These are phyloP conservation scores for Boletus insuetus DNA, from an alignment of 768 basidiomycete species.

Conservation along the genomic window DNA sequence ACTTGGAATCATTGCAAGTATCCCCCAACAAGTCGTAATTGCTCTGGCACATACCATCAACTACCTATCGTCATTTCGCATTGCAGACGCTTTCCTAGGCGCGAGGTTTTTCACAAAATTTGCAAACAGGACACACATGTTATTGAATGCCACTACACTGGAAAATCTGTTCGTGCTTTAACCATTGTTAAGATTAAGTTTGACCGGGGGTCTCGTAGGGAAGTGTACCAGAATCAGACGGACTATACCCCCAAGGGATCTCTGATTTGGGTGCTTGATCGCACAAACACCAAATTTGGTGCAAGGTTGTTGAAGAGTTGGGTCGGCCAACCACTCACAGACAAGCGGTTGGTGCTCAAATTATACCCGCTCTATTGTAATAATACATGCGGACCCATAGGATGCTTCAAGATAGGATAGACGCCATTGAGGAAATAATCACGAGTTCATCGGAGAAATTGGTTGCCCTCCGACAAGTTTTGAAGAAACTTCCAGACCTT, in stretches of 20 bases:
- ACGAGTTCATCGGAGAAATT: slow-evolving; percentile 59
- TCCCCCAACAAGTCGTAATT: slow-evolving; percentile 68
- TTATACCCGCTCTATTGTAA: not conserved
- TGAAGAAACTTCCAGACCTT: slow-evolving; percentile 82
- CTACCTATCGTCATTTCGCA: slow-evolving; percentile 68
- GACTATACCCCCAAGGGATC: slow-evolving; percentile 73
- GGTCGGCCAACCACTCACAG: slow-evolving; percentile 82
- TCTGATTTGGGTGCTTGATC: slow-evolving; percentile 82
- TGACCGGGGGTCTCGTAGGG: slow-evolving; percentile 38
- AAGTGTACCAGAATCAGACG: slow-evolving; percentile 91
- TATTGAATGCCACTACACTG: slow-evolving; percentile 84
- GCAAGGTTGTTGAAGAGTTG: slow-evolving; percentile 78
- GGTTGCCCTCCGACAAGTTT: slow-evolving; percentile 61
- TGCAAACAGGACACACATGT: slow-evolving; percentile 76
- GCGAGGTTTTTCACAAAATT: slow-evolving; percentile 80
- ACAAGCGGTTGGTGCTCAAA: slow-evolving; percentile 51
- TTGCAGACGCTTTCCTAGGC: slow-evolving; percentile 77
- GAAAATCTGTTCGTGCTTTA: slow-evolving; percentile 56
- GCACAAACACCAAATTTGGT: slow-evolving; percentile 87
- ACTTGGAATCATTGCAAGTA: slow-evolving; percentile 58
- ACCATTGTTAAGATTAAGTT: not conserved
- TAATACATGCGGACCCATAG: slow-evolving; percentile 38
- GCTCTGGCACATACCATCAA: slow-evolving; percentile 71
- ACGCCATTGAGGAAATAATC: slow-evolving; percentile 83
- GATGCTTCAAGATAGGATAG: slow-evolving; percentile 68